Evolutionary conservation across 352 stramenopile genomes (phyloP).

Genomic region (Halophytophthora batemanensis): DNA sequence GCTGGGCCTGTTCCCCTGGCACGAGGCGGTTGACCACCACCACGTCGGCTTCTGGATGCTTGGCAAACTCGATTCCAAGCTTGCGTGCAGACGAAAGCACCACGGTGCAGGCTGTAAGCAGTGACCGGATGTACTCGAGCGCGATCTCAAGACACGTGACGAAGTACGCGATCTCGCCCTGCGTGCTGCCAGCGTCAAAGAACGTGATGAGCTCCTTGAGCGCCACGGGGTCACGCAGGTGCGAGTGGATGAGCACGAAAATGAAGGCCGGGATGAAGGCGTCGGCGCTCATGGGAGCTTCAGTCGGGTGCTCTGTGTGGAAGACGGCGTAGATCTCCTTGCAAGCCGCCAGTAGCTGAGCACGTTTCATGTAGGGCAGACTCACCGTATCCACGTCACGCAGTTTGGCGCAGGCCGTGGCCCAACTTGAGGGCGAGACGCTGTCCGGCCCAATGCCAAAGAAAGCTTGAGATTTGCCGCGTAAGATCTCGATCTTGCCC

Average conservation of each 20-base stretch:
- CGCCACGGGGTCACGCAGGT: constrained; percentile 59
- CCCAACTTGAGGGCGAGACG: constrained; percentile 60
- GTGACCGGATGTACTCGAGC: constrained; percentile 84
- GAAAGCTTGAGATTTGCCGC: constrained; percentile 75
- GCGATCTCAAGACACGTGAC: constrained; percentile 87
- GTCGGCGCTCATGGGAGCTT: constrained; percentile 81
- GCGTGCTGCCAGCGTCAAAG: constrained; percentile 62
- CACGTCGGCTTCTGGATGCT: constrained; percentile 42
- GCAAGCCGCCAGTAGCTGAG: constrained; percentile 63
- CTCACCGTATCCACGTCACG: constrained; percentile 77
- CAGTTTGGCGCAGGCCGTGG: constrained; percentile 52
- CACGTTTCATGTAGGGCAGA: constrained; percentile 81
- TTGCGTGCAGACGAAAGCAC: constrained; percentile 64
- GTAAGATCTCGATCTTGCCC: constrained; percentile 80
- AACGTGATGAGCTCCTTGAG: constrained; percentile 81
- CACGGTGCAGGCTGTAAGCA: constrained; percentile 78
- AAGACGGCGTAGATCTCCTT: constrained; percentile 85
- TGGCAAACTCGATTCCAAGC: constrained; percentile 77
- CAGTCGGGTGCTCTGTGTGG: constrained; percentile 62
- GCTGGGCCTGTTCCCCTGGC: constrained; percentile 55
- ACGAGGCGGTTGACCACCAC: constrained; percentile 61
- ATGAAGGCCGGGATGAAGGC: constrained; percentile 89
- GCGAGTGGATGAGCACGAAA: constrained; percentile 80
- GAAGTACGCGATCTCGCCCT: constrained; percentile 84
- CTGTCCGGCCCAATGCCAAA: constrained; percentile 77